Evolutionary conservation across 805 yeast species (phyloP).

Genomic region (Metschnikowia sp.): DNA sequence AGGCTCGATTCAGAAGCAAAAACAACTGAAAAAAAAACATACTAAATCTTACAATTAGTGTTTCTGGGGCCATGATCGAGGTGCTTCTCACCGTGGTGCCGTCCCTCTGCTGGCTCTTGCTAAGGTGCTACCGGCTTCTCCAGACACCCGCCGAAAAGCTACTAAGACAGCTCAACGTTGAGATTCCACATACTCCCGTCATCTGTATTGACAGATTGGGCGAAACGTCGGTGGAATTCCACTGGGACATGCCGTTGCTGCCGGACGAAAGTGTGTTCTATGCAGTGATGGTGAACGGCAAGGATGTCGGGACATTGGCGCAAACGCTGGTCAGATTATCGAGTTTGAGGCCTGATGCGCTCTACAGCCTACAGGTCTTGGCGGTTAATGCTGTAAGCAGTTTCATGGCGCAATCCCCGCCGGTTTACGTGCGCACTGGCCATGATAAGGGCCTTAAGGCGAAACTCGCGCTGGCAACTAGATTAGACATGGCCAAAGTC

Average conservation of each 20-base stretch:
- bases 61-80: conserved; percentile 26
- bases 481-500: too few relatives aligned
- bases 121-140: conserved; percentile 35
- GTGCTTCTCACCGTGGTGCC: conserved; percentile 31
- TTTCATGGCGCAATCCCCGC: conserved; percentile 31
- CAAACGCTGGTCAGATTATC: conserved; percentile 34
- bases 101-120: conserved; percentile 38
- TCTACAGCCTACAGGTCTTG: conserved; percentile 35
- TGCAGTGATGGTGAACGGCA: conserved; percentile 31
- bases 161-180: conserved; percentile 45
- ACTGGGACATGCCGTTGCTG: conserved; percentile 35
- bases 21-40: too few relatives aligned
- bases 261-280: conserved; percentile 29
- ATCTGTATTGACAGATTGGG: conserved; percentile 55
- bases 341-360: conserved; percentile 23
- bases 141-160: conserved; percentile 46
- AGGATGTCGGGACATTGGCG: conserved; percentile 35
- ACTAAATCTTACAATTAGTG: not conserved
- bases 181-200: conserved; percentile 54
- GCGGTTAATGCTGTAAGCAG: conserved; percentile 36
- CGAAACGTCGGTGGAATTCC: conserved; percentile 43
- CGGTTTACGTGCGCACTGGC: conserved; percentile 31
- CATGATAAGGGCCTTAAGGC: too few relatives aligned
- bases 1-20: too few relatives aligned
- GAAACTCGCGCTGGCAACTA: too few relatives aligned